Conservation (phyloP, 2,329 filamentous ascomycete species). For the Cordyceps tenuipes region DNA sequence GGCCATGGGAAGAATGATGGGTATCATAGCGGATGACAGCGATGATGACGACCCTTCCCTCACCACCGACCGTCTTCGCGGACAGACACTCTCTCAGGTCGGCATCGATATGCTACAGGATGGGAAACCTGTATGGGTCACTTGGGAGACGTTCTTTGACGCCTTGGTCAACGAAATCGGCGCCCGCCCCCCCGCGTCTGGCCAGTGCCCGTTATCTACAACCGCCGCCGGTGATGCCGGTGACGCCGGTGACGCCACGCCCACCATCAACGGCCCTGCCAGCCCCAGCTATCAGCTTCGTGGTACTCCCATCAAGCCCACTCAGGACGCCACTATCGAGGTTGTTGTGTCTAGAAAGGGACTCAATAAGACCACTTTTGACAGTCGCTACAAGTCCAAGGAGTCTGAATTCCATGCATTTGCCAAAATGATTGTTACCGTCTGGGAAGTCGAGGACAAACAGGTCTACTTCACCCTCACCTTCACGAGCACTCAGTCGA, state of each 20-base stretch:
- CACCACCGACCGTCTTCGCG: constrained; percentile 52
- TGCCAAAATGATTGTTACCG: constrained; percentile 68
- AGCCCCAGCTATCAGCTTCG: constrained; percentile 26
- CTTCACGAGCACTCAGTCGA: constrained; percentile 54
- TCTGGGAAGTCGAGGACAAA: constrained; percentile 61
- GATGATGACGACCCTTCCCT: constrained; percentile 33
- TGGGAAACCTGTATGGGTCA: constrained; percentile 50
- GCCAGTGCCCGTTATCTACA: constrained; percentile 14
- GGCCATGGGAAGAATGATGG: constrained; percentile 62
- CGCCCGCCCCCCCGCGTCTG: constrained; percentile 19
- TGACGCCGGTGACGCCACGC: constrained; percentile 27
- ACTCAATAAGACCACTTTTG: constrained; percentile 31
- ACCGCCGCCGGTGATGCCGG: constrained; percentile 12
- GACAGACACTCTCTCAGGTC: constrained; percentile 59
- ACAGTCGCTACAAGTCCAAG: constrained; percentile 26
- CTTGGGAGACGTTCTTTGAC: constrained; percentile 51
- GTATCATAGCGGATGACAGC: constrained; percentile 39
- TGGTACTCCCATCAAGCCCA: constrained; percentile 20
- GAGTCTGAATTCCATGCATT: constrained; percentile 37
- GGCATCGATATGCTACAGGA: constrained; percentile 68
- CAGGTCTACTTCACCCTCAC: constrained; percentile 66
- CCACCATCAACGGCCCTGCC: constrained; percentile 22
- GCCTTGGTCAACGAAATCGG: constrained; percentile 39
- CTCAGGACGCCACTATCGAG: constrained; percentile 57
- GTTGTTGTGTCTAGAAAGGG: constrained; percentile 53